A percentile compares a stretch with the other conserved stretches of the same genome.
Evolutionary conservation across 75 land plant genomes (phyloP).

Genomic region (Pinus taeda): DNA sequence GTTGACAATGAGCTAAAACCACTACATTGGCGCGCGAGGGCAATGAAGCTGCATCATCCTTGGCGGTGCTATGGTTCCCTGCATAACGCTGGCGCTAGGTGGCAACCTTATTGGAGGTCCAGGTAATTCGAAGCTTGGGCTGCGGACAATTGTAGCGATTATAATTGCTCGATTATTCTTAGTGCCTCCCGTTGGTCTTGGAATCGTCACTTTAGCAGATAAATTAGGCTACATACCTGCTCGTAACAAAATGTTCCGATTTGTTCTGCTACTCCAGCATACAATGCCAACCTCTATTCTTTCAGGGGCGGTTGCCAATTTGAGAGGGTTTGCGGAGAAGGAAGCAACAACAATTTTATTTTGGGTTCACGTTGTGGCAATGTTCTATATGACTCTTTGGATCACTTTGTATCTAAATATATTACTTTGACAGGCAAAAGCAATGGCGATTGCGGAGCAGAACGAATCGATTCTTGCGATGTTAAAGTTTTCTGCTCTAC

Average conservation of each 20-base stretch:
- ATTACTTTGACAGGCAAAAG: conserved; percentile 32
- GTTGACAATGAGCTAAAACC: conserved; percentile 2
- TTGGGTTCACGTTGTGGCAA: conserved; percentile 89
- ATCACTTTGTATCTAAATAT: conserved; percentile 61
- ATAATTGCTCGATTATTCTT: conserved; percentile 67
- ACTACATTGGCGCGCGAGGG: not conserved
- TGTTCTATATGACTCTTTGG: conserved; percentile 94
- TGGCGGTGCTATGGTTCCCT: conserved; percentile 87
- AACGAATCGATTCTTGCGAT: conserved; percentile 36
- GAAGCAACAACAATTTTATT: conserved; percentile 88
- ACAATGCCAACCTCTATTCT: conserved; percentile 98
- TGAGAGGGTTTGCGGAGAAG: conserved; percentile 74
- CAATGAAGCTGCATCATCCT: no score
- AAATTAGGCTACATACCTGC: conserved; percentile 75
- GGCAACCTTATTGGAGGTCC: conserved; percentile 79
- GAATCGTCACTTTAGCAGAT: conserved; percentile 76
- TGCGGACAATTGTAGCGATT: conserved; percentile 82
- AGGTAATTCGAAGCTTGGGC: conserved; percentile 70
- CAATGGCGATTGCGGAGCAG: conserved; percentile 2
- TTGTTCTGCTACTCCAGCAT: conserved; percentile 89
- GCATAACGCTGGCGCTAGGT: conserved; percentile 93
- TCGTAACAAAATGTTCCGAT: conserved; percentile 79
- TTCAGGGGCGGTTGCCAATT: conserved; percentile 82
- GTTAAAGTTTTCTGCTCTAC: conserved; percentile 71
- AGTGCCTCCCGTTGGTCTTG: conserved; percentile 82